Conservation (phyloP, 148 eudicot species). For the Arbutus unedo region DNA sequence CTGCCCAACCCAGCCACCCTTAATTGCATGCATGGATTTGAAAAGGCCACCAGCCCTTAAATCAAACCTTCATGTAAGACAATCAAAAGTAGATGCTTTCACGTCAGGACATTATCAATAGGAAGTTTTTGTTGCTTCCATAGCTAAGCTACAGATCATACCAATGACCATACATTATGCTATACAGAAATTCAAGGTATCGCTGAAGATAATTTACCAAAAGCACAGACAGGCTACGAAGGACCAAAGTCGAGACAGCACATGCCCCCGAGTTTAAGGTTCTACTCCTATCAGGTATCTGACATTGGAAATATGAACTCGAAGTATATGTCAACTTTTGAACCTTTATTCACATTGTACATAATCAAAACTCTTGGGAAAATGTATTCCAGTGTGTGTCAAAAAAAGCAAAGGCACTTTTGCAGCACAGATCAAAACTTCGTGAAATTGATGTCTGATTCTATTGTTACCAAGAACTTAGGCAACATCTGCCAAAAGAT, state of each 20-base stretch:
- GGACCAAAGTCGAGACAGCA: neutral
- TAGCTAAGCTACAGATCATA: neutral
- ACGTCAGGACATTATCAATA: neutral
- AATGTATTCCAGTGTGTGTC: neutral
- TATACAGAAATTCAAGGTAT: no score
- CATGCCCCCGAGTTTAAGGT: neutral
- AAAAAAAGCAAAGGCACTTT: neutral
- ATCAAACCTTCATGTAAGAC: constrained; percentile 16
- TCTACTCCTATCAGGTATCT: neutral
- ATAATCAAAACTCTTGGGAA: neutral
- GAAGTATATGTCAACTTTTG: neutral
- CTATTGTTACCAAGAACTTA: neutral
- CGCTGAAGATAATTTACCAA: neutral
- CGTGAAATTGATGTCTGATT: neutral
- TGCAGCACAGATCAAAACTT: neutral
- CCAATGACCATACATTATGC: neutral
- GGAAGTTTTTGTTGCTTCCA: neutral
- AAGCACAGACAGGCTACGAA: neutral
- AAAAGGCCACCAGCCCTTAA: constrained; percentile 2
- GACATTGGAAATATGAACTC: neutral
- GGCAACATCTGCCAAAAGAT: neutral
- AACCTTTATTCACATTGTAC: neutral
- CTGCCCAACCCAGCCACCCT: constrained; percentile 72
- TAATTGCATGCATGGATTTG: constrained; percentile 55
- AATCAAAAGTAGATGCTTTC: neutral